Conservation (phyloP, 2,329 filamentous ascomycete species). For the Aspergillus felis region DNA sequence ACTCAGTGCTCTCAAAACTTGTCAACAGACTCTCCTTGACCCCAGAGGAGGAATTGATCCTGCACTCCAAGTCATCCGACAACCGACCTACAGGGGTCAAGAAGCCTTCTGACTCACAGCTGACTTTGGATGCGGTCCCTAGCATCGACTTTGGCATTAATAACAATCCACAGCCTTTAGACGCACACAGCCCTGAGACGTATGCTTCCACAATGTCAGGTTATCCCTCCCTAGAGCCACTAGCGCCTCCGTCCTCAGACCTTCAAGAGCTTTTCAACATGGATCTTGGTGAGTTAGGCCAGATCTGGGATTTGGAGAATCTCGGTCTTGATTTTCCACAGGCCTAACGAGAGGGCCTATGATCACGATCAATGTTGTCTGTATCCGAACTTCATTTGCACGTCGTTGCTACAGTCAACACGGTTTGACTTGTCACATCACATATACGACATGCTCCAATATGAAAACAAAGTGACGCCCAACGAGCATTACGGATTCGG, state of each 20-base stretch:
- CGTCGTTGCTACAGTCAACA: no score
- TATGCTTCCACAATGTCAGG: not conserved
- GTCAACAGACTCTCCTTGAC: constrained; percentile 11
- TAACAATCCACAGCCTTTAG: not conserved
- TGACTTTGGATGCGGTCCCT: not conserved
- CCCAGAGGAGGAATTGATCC: not conserved
- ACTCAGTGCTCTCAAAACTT: constrained; percentile 20
- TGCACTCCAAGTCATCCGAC: constrained; percentile 1
- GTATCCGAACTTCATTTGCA: no score
- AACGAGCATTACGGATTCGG: no score
- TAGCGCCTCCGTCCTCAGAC: not conserved
- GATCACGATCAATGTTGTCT: no score
- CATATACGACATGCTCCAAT: no score
- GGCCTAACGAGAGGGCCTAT: no score
- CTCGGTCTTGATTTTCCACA: constrained; percentile 15
- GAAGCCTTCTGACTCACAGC: not conserved
- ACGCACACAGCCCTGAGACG: not conserved
- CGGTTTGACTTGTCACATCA: no score
- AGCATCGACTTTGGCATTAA: not conserved
- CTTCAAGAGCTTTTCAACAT: constrained; percentile 9
- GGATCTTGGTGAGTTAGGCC: constrained; percentile 22
- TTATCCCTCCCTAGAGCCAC: not conserved
- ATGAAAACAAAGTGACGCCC: no score
- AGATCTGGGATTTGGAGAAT: constrained; percentile 27
- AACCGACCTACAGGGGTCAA: constrained; percentile 1